These are phyloP conservation scores for Paracamarosporium sp. DNA, from an alignment of 2,329 filamentous ascomycete genomes.

Conservation along the genomic window DNA sequence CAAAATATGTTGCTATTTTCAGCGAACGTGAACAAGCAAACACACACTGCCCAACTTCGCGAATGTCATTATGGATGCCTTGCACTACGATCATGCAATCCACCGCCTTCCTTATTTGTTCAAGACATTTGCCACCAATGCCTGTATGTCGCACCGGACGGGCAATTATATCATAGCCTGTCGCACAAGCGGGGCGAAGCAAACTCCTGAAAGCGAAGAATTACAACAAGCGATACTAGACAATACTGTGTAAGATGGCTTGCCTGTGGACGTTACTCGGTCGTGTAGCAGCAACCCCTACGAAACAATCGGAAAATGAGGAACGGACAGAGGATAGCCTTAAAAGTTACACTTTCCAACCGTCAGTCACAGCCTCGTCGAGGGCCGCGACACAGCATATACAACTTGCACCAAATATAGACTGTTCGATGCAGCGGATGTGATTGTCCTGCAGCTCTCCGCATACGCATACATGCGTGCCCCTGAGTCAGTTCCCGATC, in stretches of 20 bases:
- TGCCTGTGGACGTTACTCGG: not conserved
- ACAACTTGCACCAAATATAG: not conserved
- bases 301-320: not conserved
- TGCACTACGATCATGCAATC: not conserved
- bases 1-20: no score
- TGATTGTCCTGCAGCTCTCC: not conserved
- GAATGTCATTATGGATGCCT: not conserved
- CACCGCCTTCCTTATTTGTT: not conserved
- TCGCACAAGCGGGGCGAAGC: not conserved
- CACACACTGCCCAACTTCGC: no score
- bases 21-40: no score
- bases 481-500: not conserved
- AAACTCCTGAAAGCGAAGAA: no score
- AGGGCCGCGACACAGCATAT: not conserved
- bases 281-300: not conserved
- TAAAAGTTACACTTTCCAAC: not conserved
- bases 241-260: no score
- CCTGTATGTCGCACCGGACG: not conserved
- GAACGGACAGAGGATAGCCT: not conserved
- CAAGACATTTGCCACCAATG: not conserved
- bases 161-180: not conserved
- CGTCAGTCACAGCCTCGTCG: not conserved
- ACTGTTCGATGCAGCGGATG: not conserved
- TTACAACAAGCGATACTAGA: no score
- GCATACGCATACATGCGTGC: not conserved